Conservation (phyloP, 1,284 basidiomycete species). For the Dichomitus squalens region DNA sequence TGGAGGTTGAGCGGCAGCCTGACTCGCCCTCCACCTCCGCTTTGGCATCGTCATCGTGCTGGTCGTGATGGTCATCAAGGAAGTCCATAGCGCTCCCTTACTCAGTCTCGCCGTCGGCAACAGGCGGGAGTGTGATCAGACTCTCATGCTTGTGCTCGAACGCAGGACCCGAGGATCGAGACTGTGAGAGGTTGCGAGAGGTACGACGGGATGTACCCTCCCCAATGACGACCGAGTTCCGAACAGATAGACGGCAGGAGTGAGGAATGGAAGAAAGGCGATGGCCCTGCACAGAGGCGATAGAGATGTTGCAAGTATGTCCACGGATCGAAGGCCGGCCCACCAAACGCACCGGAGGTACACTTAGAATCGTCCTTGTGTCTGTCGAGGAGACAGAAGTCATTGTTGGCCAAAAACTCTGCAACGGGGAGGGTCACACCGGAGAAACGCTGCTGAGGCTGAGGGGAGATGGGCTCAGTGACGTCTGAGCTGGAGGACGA, state of each 20-base stretch:
- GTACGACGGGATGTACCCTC: conserved; percentile 47
- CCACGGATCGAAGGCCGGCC: conserved; percentile 29
- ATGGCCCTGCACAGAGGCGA: too few relatives aligned
- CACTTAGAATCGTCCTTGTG: too few relatives aligned
- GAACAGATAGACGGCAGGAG: conserved; percentile 68
- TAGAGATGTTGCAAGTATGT: conserved; percentile 53
- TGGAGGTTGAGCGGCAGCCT: too few relatives aligned
- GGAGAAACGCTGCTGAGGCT: conserved; percentile 68
- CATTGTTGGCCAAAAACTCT: conserved; percentile 80
- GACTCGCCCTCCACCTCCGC: too few relatives aligned
- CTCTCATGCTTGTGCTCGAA: too few relatives aligned
- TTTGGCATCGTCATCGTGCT: too few relatives aligned
- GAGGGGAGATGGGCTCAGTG: conserved; percentile 29
- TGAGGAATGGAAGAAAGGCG: conserved; percentile 65
- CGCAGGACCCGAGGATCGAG: conserved; percentile 59
- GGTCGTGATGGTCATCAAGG: too few relatives aligned
- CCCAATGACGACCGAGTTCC: conserved; percentile 50
- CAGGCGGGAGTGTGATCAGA: too few relatives aligned
- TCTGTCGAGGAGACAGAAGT: conserved; percentile 83
- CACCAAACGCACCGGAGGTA: conserved; percentile 88
- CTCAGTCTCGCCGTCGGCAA: too few relatives aligned
- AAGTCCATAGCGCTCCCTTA: too few relatives aligned
- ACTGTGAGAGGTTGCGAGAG: conserved; percentile 59
- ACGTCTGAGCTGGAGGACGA: conserved; percentile 33
- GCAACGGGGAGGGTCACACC: conserved; percentile 92